Conservation (phyloP, 192 early-diverging fungal genomes). For the Coemansia sp. region DNA sequence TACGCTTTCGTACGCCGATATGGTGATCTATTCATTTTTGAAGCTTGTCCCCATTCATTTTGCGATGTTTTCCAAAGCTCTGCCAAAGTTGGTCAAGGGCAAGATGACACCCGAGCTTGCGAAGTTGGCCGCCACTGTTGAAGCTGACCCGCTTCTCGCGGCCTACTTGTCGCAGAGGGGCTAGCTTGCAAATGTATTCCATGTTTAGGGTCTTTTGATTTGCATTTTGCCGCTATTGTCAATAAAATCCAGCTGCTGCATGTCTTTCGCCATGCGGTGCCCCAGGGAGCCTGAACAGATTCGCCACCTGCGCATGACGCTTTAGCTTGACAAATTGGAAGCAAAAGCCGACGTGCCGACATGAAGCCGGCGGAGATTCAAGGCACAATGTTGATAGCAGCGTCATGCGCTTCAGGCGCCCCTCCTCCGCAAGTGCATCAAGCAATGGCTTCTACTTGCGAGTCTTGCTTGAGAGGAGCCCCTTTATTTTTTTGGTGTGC, state of each 20-base stretch:
- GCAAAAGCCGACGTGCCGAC: background rate
- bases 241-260: too few relatives aligned
- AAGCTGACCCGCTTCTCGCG: constrained; percentile 13
- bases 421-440: background rate
- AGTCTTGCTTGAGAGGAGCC: background rate
- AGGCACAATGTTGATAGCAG: background rate
- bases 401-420: background rate
- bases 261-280: background rate
- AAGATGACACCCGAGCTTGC: constrained; percentile 33
- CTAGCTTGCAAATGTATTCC: background rate
- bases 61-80: background rate
- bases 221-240: too few relatives aligned
- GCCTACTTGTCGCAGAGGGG: background rate
- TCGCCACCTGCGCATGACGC: background rate
- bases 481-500: background rate
- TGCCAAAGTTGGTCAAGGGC: background rate
- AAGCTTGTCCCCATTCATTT: constrained; percentile 10
- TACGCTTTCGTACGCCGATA: constrained; percentile 47
- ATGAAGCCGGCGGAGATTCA: constrained; percentile 6
- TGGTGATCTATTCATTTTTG: constrained; percentile 25
- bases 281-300: background rate
- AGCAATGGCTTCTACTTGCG: background rate
- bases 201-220: background rate
- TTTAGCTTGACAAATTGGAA: background rate
- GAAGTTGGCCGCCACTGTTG: constrained; percentile 34